A percentile compares a stretch with the other conserved stretches of the same genome.
phyloP scores from a whole-genome alignment of 768 basidiomycete genomes.

The Pleurotus ostreatus region DNA sequence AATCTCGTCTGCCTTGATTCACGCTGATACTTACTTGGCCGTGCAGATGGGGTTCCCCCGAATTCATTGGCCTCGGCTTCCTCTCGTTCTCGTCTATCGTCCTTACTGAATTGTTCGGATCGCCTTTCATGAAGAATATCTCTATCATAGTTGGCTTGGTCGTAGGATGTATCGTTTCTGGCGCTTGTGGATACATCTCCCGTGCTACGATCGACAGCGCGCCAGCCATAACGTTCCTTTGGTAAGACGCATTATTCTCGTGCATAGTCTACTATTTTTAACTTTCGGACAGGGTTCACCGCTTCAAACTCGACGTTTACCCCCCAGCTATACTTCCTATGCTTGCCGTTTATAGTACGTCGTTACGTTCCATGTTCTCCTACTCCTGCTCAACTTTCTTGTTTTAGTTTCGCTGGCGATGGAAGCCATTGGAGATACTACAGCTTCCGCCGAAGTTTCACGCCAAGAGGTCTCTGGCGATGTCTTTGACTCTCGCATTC shows the following conservation, averaged over 20 bases:
- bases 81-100: slow-evolving; percentile 75
- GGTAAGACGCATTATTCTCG: slow-evolving; percentile 30
- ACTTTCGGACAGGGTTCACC: slow-evolving; percentile 50
- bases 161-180: slow-evolving; percentile 80
- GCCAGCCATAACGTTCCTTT: slow-evolving; percentile 80
- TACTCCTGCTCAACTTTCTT: neutral
- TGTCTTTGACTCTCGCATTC: slow-evolving; percentile 78
- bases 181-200: slow-evolving; percentile 75
- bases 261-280: neutral
- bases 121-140: slow-evolving; percentile 80
- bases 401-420: slow-evolving; percentile 62
- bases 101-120: slow-evolving; percentile 77
- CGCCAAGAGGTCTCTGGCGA: slow-evolving; percentile 67
- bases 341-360: slow-evolving; percentile 33
- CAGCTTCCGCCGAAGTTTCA: slow-evolving; percentile 80
- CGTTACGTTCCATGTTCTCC: neutral
- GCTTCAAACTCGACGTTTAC: slow-evolving; percentile 75
- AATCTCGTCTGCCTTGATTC: neutral
- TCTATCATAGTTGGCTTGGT: slow-evolving; percentile 72
- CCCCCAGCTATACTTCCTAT: slow-evolving; percentile 58
- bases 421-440: slow-evolving; percentile 85
- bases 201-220: slow-evolving; percentile 58
- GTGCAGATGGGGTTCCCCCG: slow-evolving; percentile 70
- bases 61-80: slow-evolving; percentile 87
- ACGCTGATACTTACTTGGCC: neutral